phyloP scores from a whole-genome alignment of 495 filamentous ascomycete species.

The Podospora appendiculata region DNA sequence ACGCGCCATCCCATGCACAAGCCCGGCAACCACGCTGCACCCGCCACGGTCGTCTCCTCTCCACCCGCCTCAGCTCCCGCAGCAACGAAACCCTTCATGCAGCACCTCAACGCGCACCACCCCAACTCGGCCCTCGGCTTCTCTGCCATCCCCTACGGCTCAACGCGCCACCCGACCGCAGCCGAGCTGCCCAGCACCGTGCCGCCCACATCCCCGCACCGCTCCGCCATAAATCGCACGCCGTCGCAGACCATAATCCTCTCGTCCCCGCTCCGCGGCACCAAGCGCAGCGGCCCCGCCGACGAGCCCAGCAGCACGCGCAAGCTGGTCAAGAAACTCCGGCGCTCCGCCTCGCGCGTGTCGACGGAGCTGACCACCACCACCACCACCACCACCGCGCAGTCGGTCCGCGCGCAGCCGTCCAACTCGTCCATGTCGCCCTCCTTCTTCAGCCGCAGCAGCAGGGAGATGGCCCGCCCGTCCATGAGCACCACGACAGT shows the following conservation, averaged over 20 bases:
- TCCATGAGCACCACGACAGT: neutral
- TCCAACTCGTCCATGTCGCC: neutral
- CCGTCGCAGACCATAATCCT: neutral
- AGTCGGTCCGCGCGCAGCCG: neutral
- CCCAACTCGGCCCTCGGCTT: neutral
- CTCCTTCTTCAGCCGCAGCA: neutral
- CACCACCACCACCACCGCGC: neutral
- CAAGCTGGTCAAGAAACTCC: conserved; percentile 31
- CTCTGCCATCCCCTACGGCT: neutral
- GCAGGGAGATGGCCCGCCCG: neutral
- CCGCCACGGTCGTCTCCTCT: conserved; percentile 10
- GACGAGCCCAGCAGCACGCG: conserved; percentile 5
- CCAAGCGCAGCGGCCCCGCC: conserved; percentile 15
- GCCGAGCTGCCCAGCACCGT: neutral
- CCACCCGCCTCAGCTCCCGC: neutral
- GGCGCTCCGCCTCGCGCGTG: conserved; percentile 16
- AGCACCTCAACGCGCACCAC: neutral
- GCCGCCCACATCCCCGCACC: neutral
- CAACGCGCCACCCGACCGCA: neutral
- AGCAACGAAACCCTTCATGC: neutral
- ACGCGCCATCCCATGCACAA: conserved; percentile 29
- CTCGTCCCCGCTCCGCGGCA: conserved; percentile 12
- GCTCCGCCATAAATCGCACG: neutral
- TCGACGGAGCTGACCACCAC: conserved; percentile 5
- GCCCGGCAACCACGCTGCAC: conserved; percentile 7